Percentiles rank a stretch among this genome's conserved stretches.
Evolutionary conservation across 805 yeast genomes (phyloP).

Genomic region (Kodamaea neixiangensis): DNA sequence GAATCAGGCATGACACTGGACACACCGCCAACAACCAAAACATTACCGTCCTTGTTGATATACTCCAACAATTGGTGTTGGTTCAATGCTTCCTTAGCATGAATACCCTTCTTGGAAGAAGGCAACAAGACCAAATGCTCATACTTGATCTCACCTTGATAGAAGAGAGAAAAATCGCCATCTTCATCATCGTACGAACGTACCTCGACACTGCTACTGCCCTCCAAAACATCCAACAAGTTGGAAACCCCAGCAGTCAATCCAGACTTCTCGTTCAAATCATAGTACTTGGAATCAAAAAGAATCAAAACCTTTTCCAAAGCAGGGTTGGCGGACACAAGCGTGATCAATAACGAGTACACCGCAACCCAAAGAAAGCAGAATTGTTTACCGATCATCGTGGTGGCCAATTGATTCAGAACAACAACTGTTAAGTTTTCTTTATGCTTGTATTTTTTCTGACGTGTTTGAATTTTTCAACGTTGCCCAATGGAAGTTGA

Average conservation of each 20-base stretch:
- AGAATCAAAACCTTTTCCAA: slow-evolving; percentile 29
- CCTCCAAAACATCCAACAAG: slow-evolving; percentile 26
- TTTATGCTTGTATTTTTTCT: slow-evolving; percentile 3
- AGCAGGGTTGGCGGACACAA: neutral
- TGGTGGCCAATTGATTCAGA: slow-evolving; percentile 4
- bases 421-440: slow-evolving; percentile 1
- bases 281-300: slow-evolving; percentile 31
- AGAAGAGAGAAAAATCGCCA: slow-evolving; percentile 22
- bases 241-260: slow-evolving; percentile 20
- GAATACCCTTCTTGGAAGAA: slow-evolving; percentile 32
- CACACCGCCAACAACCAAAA: slow-evolving; percentile 62
- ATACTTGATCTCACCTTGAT: slow-evolving; percentile 25
- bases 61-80: slow-evolving; percentile 55
- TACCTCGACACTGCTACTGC: slow-evolving; percentile 18
- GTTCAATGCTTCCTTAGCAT: slow-evolving; percentile 29
- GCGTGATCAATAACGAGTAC: slow-evolving; percentile 4
- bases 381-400: slow-evolving; percentile 10
- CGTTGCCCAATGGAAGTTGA: neutral
- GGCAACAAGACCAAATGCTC: slow-evolving; percentile 40
- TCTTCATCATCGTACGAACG: slow-evolving; percentile 28
- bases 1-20: slow-evolving; percentile 35
- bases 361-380: slow-evolving; percentile 10
- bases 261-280: slow-evolving; percentile 17
- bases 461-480: slow-evolving; percentile 10
- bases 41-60: slow-evolving; percentile 69